Evolutionary conservation across 2,329 filamentous ascomycete species (phyloP).

Genomic region (Hymenoscyphus occultus): DNA sequence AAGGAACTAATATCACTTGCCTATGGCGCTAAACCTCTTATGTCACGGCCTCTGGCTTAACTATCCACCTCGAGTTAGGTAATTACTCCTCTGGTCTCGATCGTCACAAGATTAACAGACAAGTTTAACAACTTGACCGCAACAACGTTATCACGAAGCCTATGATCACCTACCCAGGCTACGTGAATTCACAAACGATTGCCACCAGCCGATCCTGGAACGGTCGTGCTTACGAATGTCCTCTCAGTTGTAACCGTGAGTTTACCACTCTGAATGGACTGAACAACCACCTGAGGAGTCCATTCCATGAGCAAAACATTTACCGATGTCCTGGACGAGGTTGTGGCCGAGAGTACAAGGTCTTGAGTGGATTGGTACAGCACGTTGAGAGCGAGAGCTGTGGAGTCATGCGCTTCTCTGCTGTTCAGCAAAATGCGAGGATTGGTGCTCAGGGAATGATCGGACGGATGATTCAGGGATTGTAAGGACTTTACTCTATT

Average conservation of each 20-base stretch:
- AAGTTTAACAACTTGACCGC: slow-evolving; percentile 47
- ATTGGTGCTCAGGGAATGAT: slow-evolving; percentile 26
- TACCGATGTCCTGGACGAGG: slow-evolving; percentile 24
- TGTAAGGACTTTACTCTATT: neutral
- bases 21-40: slow-evolving; percentile 51
- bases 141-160: slow-evolving; percentile 50
- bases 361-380: slow-evolving; percentile 27
- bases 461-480: slow-evolving; percentile 38
- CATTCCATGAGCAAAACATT: slow-evolving; percentile 46
- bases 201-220: slow-evolving; percentile 47
- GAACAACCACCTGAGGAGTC: slow-evolving; percentile 54
- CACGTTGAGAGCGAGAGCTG: slow-evolving; percentile 33
- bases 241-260: slow-evolving; percentile 45
- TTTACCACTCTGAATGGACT: slow-evolving; percentile 42
- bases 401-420: slow-evolving; percentile 28
- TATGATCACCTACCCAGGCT: slow-evolving; percentile 45
- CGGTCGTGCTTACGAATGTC: slow-evolving; percentile 48
- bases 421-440: slow-evolving; percentile 22
- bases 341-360: slow-evolving; percentile 24
- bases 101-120: slow-evolving; percentile 46
- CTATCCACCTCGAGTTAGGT: slow-evolving; percentile 58
- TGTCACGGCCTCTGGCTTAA: slow-evolving; percentile 54
- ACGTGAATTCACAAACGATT: slow-evolving; percentile 33
- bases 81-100: slow-evolving; percentile 44
- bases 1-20: slow-evolving; percentile 45